Evolutionary conservation across 1,284 basidiomycete species (phyloP), one percentile per base, ranked within the genome.

Genomic region (Ceratobasidium sp.): DNA sequence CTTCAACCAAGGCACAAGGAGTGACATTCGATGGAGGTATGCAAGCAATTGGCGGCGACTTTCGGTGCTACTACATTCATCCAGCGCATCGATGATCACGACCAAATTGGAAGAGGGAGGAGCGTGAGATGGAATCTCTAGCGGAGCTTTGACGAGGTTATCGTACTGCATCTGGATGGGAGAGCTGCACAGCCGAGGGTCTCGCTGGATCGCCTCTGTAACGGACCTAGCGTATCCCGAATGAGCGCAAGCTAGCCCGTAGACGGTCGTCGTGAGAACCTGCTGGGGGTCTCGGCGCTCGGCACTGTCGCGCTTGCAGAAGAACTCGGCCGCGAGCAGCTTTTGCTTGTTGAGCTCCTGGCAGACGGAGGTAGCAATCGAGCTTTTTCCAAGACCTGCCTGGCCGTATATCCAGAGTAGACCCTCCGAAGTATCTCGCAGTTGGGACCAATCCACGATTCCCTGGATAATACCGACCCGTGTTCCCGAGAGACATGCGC

Each of bases 41-140:
- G 5, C 14, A n/a, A 53, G 45, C 14, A 66, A 50, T 17, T 14
- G 45, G 6, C 2, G 33, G 11, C 64, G 60, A 45, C 36, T 65
- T 53, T 74, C 50, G 15, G 14, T 50, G 7, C 27, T 19, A 15
- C 11, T 22, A 14, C 60, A 74, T 48, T 74, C 73, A 47, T 74
- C 73, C 1, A 74, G 62, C 6, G 60, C 73, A 44, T 74, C 60
- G 17, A 74, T 27, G 27, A 74, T 60, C 15, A 65, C 31, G 15
- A 65, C 62, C 22, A 74, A 14, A 4, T 45, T 24, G 14, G 6
- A 15, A 6, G 41, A 22, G 14, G 22, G 33, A 36, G 29, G 22
- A 3, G n/a, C 22, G 14, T 56, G 22, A 6, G 15, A n/a, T 29
- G 29, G 8, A 3, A 24, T 15, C 6, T 31, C 22, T 24, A 56